Conservation (phyloP, 768 basidiomycete species). For the Suillus plorans region DNA sequence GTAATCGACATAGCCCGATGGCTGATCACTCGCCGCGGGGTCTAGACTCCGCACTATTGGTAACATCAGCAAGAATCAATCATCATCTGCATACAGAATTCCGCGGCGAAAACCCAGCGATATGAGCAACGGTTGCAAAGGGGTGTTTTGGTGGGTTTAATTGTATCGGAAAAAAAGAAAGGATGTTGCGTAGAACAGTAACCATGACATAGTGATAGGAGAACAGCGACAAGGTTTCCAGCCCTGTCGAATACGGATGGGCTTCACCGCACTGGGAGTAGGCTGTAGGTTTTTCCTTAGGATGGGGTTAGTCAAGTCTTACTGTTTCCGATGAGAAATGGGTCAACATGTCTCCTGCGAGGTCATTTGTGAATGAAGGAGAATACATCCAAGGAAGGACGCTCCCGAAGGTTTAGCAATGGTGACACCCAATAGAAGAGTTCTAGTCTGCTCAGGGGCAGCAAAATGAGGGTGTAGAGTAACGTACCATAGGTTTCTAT, state of each 20-base stretch:
- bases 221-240: slow-evolving; percentile 5
- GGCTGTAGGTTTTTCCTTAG: slow-evolving; percentile 42
- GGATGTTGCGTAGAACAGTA: background rate
- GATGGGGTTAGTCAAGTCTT: slow-evolving; percentile 45
- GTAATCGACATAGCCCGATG: background rate
- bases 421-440: background rate
- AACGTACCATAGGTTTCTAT: background rate
- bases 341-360: slow-evolving; percentile 58
- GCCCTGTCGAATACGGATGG: slow-evolving; percentile 21
- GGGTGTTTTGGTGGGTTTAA: no score
- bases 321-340: slow-evolving; percentile 29
- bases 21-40: background rate
- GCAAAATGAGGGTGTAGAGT: background rate
- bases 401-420: slow-evolving; percentile 47
- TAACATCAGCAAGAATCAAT: background rate
- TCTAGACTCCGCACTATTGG: background rate
- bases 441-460: background rate
- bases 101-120: background rate
- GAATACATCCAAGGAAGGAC: slow-evolving; percentile 60
- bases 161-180: no score
- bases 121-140: background rate
- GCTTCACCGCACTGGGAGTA: slow-evolving; percentile 29
- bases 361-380: slow-evolving; percentile 40
- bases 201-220: background rate
- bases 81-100: background rate